Evolutionary conservation across 106 monocot species (phyloP).

Genomic region (Dioscorea zingiberensis): DNA sequence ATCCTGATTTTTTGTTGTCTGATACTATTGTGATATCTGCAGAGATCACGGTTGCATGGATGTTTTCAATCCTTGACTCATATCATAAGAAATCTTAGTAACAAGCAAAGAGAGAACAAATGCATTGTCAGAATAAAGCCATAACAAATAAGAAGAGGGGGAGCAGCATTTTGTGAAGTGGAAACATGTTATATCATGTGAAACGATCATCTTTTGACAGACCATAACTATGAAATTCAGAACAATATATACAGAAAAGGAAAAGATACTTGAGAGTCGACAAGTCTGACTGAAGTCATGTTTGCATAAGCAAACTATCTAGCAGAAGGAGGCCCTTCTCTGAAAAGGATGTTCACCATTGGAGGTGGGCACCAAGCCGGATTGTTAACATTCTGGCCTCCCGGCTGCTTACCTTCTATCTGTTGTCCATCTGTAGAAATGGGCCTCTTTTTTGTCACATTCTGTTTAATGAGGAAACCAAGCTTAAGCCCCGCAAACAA

Average conservation of each 20-base stretch:
- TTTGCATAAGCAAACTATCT: constrained; percentile 11
- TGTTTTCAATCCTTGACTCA: too few species aligned
- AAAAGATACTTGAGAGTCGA: neutral
- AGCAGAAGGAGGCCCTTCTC: constrained; percentile 36
- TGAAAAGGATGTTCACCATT: constrained; percentile 71
- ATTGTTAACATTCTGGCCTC: constrained; percentile 20
- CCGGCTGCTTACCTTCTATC: constrained; percentile 24
- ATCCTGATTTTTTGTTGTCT: too few species aligned
- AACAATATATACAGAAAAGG: neutral
- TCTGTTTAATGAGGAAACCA: constrained; percentile 41
- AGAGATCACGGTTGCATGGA: too few species aligned
- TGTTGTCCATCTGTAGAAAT: neutral
- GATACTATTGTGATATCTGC: too few species aligned
- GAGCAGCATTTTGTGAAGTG: too few species aligned
- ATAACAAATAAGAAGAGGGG: too few species aligned
- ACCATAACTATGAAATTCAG: neutral
- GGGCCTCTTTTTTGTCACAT: constrained; percentile 25
- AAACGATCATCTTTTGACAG: neutral
- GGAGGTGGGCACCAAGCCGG: constrained; percentile 54
- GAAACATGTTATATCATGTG: neutral
- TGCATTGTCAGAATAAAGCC: too few species aligned
- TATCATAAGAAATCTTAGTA: too few species aligned
- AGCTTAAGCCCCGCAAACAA: constrained; percentile 58
- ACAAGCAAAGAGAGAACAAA: too few species aligned
- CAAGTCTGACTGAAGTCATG: neutral